Base-by-base conservation (phyloP, 331 rosid species). In the Prunus yedoensis region DNA sequence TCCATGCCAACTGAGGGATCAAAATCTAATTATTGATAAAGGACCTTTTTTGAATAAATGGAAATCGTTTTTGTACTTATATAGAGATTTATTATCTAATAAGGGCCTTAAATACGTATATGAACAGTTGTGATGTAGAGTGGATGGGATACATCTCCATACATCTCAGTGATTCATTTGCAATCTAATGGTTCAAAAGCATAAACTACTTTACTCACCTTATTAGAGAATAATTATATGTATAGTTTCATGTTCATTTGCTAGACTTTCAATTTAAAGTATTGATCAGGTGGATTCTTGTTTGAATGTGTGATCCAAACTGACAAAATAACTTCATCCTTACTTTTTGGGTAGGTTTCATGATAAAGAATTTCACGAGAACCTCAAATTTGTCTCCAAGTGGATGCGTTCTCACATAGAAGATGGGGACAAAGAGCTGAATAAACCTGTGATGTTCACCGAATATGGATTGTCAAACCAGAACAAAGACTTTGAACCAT, bases 401-500 rank as follows among this genome's bases (percentile, higher is more conserved):
- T 95, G 99, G 99, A 91, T 91, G 98, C 83, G 64, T 72, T 95
- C 99, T 47, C 99, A 95, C 88, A 92, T 95, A 68, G 98, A 90
- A 81, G 99, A 95, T 69, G 94, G 99, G 18, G 88, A 92, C 82
- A 76, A 70, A 77, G 88, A 83, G 71, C 82, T 95, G 86, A 88
- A 84, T 57, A 93, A 82, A 77, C 99, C 99, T 4, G 80, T 95
- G 80, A 82, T 95, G 88, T 95, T 92, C 85, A 90, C 99, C 0
- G 99, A 95, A 82, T 95, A 84, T 32, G 98, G 99, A 58, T 78
- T 88, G 76, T 91, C 99, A 58, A 81, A 82, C 79, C 69, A 46
- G 66, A 88, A 84, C 80, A 80, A 74, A 65, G 90, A 88, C 85
- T 91, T 87, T 45, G 74, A 85, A 3, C 69, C 84, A 38, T 77